A percentile compares a stretch with the other conserved stretches of the same genome.
phyloP scores from a whole-genome alignment of 371 early-diverging fungal genomes.

The Mortierella sp. region DNA sequence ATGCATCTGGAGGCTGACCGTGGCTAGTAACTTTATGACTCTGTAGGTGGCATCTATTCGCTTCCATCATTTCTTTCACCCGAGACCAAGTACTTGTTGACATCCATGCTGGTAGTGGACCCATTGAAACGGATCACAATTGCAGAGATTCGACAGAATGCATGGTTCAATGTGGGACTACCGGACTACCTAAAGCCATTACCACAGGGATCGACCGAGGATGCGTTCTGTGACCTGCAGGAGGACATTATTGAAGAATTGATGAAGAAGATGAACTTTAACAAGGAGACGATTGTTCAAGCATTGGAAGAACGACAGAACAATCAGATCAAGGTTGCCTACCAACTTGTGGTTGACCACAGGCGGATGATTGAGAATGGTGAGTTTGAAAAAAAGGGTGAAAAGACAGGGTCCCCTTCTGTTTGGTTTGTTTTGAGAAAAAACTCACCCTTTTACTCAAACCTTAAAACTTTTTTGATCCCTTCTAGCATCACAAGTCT shows the following conservation, averaged over 20 bases:
- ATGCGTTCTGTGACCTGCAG: conserved; percentile 72
- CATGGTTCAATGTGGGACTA: conserved; percentile 90
- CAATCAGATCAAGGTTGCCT: conserved; percentile 94
- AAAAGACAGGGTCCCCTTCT: no score
- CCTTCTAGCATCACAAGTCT: conserved; percentile 43
- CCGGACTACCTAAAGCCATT: conserved; percentile 91
- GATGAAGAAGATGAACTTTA: conserved; percentile 86
- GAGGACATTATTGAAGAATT: conserved; percentile 81
- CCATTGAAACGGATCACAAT: conserved; percentile 95
- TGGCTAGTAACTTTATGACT: neutral
- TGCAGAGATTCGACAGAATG: conserved; percentile 85
- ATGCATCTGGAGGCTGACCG: no score
- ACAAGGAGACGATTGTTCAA: conserved; percentile 70
- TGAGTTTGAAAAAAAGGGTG: no score
- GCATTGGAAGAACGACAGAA: conserved; percentile 83
- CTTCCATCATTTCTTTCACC: conserved; percentile 89
- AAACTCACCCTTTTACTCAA: no score
- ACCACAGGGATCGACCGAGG: conserved; percentile 71
- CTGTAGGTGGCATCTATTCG: conserved; percentile 85
- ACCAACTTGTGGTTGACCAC: conserved; percentile 91
- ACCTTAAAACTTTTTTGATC: neutral
- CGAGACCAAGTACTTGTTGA: conserved; percentile 83
- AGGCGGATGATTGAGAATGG: conserved; percentile 78
- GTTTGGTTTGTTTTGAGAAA: no score
- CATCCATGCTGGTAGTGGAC: conserved; percentile 96